These are phyloP conservation scores for Exophiala phaeomuriformis DNA, from an alignment of 2,329 filamentous ascomycete genomes.

Conservation along the genomic window DNA sequence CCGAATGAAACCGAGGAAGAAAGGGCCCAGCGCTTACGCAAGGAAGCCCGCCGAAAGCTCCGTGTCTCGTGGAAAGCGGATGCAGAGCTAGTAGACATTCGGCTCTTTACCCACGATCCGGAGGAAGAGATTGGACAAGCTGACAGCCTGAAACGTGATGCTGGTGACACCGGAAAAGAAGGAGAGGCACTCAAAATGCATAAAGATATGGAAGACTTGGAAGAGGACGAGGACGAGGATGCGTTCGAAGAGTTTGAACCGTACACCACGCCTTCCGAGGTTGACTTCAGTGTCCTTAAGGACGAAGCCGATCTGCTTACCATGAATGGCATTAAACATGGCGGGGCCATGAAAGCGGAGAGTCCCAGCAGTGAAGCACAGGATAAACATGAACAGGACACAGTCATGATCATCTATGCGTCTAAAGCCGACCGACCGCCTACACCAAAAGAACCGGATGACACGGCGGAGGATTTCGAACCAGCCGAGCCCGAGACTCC, in stretches of 20 bases:
- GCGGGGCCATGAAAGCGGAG: slow-evolving; percentile 34
- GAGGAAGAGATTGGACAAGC: slow-evolving; percentile 56
- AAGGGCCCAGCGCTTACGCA: slow-evolving; percentile 51
- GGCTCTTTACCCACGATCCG: slow-evolving; percentile 55
- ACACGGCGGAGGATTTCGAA: slow-evolving; percentile 31
- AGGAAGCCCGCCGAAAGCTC: slow-evolving; percentile 54
- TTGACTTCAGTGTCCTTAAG: slow-evolving; percentile 36
- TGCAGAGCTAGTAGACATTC: slow-evolving; percentile 49
- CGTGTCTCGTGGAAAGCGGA: slow-evolving; percentile 56
- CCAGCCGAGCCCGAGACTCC: slow-evolving; percentile 31
- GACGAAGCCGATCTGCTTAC: slow-evolving; percentile 29
- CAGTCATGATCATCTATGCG: slow-evolving; percentile 44
- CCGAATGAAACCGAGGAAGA: slow-evolving; percentile 55
- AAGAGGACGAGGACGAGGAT: slow-evolving; percentile 53
- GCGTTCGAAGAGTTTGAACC: slow-evolving; percentile 36
- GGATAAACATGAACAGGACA: slow-evolving; percentile 41
- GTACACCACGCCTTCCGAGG: slow-evolving; percentile 32
- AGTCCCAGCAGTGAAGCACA: slow-evolving; percentile 40
- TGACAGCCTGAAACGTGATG: slow-evolving; percentile 52
- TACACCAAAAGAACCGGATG: slow-evolving; percentile 42
- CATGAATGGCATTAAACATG: slow-evolving; percentile 38
- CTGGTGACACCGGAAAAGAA: slow-evolving; percentile 53
- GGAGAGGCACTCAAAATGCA: slow-evolving; percentile 45
- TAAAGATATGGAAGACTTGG: slow-evolving; percentile 46
- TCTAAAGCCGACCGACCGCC: slow-evolving; percentile 41